These are phyloP conservation scores for Termitomyces sp. DNA, from an alignment of 768 basidiomycete genomes.

Conservation along the genomic window DNA sequence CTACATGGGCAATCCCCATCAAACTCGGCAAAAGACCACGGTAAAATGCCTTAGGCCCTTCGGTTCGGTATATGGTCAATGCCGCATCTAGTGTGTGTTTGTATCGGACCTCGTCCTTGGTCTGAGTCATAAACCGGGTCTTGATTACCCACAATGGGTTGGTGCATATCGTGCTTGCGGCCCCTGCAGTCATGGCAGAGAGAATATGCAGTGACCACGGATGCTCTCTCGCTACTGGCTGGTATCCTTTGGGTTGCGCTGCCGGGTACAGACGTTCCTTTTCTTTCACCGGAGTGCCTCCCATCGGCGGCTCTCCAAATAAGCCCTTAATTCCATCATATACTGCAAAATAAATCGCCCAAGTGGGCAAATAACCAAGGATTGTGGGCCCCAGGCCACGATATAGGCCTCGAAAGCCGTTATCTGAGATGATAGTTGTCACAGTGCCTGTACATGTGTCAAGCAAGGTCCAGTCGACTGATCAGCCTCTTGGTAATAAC, in stretches of 20 bases:
- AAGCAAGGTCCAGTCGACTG: slow-evolving; percentile 9
- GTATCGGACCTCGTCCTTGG: slow-evolving; percentile 72
- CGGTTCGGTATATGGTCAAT: slow-evolving; percentile 81
- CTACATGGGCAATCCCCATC: slow-evolving; percentile 90
- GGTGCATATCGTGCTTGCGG: slow-evolving; percentile 87
- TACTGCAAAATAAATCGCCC: slow-evolving; percentile 98
- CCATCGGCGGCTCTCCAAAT: slow-evolving; percentile 65
- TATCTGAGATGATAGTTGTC: slow-evolving; percentile 42
- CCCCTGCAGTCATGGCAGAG: slow-evolving; percentile 95
- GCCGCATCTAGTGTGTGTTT: slow-evolving; percentile 89
- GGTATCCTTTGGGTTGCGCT: slow-evolving; percentile 81
- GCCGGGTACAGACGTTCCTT: slow-evolving; percentile 68
- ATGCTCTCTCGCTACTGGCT: slow-evolving; percentile 74
- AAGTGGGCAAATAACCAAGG: slow-evolving; percentile 94
- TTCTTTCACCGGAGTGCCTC: slow-evolving; percentile 15
- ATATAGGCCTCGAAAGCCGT: slow-evolving; percentile 88
- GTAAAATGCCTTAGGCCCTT: slow-evolving; percentile 88
- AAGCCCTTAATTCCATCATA: slow-evolving; percentile 92
- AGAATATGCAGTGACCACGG: slow-evolving; percentile 86
- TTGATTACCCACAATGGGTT: slow-evolving; percentile 99
- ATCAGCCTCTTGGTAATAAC: slow-evolving; percentile 20
- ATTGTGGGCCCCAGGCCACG: slow-evolving; percentile 97
- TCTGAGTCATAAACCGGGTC: slow-evolving; percentile 98
- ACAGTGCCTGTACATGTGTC: slow-evolving; percentile 29
- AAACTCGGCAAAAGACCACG: slow-evolving; percentile 91